Evolutionary conservation across 108 stramenopile genomes (phyloP), one percentile per base, ranked within the genome.

Genomic region (Pseudonitzschia multiseries): DNA sequence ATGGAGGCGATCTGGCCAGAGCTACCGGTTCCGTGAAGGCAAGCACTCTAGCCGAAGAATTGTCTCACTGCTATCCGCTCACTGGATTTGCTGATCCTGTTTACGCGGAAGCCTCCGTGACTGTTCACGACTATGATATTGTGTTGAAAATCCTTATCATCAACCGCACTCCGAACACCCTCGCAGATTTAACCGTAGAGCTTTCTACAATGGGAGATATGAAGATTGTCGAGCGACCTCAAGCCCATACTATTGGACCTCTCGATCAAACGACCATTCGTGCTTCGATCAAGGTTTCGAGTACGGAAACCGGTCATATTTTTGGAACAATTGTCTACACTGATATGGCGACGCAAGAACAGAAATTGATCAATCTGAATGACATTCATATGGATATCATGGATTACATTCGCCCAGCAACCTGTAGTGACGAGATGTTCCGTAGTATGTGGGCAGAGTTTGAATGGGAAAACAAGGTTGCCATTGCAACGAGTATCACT

Each of bases 391-490:
- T 99, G 89, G 98, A 99, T 75, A 98, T 99, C 61, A 99, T 99
- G 98, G 98, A 99, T 82, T 99, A 98, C 92, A 99, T 99, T 73
- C 93, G 96, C 43, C 98, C 98, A 27, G 99, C 98, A 13, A 85
- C 89, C 57, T 97, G 96, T 83, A 89, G 89, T 60, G 97, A 98
- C 79, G 97, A 98, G 66, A 88, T 89, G 15, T 99, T 99, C 87
- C 90, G 99, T 46, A 78, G 83, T 29, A 98, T 99, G 97, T 99
- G 99, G 99, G 99, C 97, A 21, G 98, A 99, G 79, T 99, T 99
- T 70, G 99, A 99, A 86, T 99, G 99, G 99, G 99, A 99, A 77
- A 99, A 99, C 85, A 99, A 99, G 87, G 99, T 97, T 64, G 92
- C 93, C 53, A 87, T 94, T 72, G 81, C 89, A 14, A 98, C 94